A percentile compares a stretch with the other conserved stretches of the same genome.
Evolutionary conservation across 108 stramenopile genomes (phyloP).

Genomic region (Fistulifera pelliculosa): DNA sequence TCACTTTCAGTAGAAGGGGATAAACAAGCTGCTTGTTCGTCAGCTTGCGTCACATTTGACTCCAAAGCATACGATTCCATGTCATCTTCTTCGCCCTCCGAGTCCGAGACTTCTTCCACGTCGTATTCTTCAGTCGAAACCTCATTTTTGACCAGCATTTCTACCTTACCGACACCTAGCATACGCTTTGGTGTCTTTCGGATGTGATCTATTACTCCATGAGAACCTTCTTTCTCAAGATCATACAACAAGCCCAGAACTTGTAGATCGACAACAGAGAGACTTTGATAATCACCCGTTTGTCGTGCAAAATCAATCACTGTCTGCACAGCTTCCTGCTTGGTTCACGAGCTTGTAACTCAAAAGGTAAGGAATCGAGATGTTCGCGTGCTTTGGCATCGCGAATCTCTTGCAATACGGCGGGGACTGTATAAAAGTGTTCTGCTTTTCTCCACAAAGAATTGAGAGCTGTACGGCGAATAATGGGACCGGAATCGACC

Average conservation of each 20-base stretch:
- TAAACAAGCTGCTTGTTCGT: slow-evolving; percentile 9
- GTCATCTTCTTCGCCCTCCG: slow-evolving; percentile 24
- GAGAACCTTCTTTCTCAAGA: slow-evolving; percentile 70
- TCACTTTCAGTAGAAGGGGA: not conserved
- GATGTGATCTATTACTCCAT: slow-evolving; percentile 35
- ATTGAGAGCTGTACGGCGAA: slow-evolving; percentile 44
- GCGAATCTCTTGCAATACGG: slow-evolving; percentile 65
- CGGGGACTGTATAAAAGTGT: slow-evolving; percentile 59
- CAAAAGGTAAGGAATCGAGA: slow-evolving; percentile 44
- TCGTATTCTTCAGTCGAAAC: slow-evolving; percentile 18
- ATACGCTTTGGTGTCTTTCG: slow-evolving; percentile 68
- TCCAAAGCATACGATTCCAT: slow-evolving; percentile 11
- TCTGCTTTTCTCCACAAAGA: slow-evolving; percentile 38
- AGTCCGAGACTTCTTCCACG: slow-evolving; percentile 37
- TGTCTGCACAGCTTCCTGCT: slow-evolving; percentile 32
- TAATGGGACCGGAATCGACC: slow-evolving; percentile 81
- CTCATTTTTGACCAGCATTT: slow-evolving; percentile 12
- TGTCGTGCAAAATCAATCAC: slow-evolving; percentile 78
- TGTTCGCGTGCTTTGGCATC: slow-evolving; percentile 63
- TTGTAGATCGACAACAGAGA: slow-evolving; percentile 83
- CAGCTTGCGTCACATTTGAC: slow-evolving; percentile 18
- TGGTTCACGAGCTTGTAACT: slow-evolving; percentile 42
- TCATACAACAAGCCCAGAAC: slow-evolving; percentile 87
- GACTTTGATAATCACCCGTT: slow-evolving; percentile 87
- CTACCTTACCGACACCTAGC: slow-evolving; percentile 43